These are phyloP conservation scores for Oidiodendron maius DNA, from an alignment of 495 filamentous ascomycete species.

Conservation along the genomic window DNA sequence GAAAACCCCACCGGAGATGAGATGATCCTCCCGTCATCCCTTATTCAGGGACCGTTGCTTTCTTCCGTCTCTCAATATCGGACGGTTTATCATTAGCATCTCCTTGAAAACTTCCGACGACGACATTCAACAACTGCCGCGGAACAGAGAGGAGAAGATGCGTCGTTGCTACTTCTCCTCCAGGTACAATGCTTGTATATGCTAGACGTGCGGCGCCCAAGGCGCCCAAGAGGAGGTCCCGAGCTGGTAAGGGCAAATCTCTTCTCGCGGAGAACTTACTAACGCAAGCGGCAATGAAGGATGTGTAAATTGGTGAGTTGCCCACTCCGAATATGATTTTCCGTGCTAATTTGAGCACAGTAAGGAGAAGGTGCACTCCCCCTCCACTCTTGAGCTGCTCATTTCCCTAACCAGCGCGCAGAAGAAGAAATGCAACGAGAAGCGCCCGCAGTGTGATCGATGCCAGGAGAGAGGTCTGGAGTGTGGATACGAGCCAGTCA, in stretches of 20 bases:
- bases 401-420: conserved; percentile 14
- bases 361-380: conserved; percentile 40
- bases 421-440: conserved; percentile 65
- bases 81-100: too few relatives aligned
- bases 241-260: conserved; percentile 45
- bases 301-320: conserved; percentile 51
- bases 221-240: conserved; percentile 52
- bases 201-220: conserved; percentile 51
- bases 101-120: too few relatives aligned
- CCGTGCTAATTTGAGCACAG: conserved; percentile 22
- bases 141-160: neutral
- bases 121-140: too few relatives aligned
- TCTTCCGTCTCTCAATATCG: too few relatives aligned
- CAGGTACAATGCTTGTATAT: conserved; percentile 49
- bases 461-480: conserved; percentile 46
- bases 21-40: too few relatives aligned
- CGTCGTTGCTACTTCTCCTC: neutral
- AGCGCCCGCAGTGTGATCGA: conserved; percentile 49
- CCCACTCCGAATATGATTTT: neutral
- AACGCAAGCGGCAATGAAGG: conserved; percentile 28
- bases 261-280: neutral
- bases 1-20: too few relatives aligned
- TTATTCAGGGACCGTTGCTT: too few relatives aligned
- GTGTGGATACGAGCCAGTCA: conserved; percentile 52
- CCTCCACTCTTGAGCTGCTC: neutral